Conservation (phyloP, 768 basidiomycete genomes). For the Leccinellum rugosiceps region DNA sequence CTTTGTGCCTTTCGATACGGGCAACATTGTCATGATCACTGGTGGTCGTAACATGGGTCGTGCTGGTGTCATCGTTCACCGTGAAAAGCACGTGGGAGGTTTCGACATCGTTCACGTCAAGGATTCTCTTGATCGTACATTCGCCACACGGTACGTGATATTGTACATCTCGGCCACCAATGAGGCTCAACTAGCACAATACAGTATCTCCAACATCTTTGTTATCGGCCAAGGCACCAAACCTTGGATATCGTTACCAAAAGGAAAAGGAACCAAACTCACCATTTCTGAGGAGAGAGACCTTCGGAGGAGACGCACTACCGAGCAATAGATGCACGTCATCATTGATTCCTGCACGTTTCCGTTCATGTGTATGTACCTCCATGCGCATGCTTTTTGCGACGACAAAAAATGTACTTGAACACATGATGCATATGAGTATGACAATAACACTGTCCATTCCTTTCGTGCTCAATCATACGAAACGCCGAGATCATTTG, state of each 20-base stretch:
- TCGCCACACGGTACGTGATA: slow-evolving; percentile 85
- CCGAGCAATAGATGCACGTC: slow-evolving; percentile 52
- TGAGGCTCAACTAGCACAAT: not conserved
- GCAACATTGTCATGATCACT: slow-evolving; percentile 96
- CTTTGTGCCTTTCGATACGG: slow-evolving; percentile 94
- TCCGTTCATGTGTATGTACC: slow-evolving; percentile 10
- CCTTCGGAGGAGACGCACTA: slow-evolving; percentile 78
- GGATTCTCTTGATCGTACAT: slow-evolving; percentile 92
- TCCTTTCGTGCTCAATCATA: not conserved
- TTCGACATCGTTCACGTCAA: slow-evolving; percentile 99
- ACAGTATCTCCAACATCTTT: slow-evolving; percentile 94
- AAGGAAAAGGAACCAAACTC: slow-evolving; percentile 97
- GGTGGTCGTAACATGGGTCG: slow-evolving; percentile 99
- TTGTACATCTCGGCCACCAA: not conserved
- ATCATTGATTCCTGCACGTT: slow-evolving; percentile 4
- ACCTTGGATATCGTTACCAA: slow-evolving; percentile 95
- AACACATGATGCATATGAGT: slow-evolving; percentile 15
- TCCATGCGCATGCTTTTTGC: slow-evolving; percentile 19
- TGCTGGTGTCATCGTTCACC: slow-evolving; percentile 92
- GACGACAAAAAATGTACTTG: slow-evolving; percentile 20
- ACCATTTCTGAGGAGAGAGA: slow-evolving; percentile 97
- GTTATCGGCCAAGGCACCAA: slow-evolving; percentile 95
- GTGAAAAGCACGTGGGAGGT: slow-evolving; percentile 96
- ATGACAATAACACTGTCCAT: slow-evolving; percentile 1
- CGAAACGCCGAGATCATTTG: no score